Conservation (phyloP, 148 eudicot genomes). For the Chenopodium berlandieri region DNA sequence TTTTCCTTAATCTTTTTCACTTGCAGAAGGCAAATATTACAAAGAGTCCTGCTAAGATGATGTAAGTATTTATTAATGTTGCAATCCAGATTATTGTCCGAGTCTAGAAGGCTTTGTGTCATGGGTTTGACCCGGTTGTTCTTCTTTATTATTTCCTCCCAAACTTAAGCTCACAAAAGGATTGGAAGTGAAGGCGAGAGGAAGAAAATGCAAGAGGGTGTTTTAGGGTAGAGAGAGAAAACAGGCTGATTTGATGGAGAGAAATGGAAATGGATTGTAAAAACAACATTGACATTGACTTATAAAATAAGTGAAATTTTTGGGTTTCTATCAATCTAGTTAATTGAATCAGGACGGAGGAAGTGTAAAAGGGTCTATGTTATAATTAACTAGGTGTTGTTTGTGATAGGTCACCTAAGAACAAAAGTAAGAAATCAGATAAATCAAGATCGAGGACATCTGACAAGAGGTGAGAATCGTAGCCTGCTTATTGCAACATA, state of each 20-base stretch:
- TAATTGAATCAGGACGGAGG: not conserved
- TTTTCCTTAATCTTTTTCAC: slow-evolving; percentile 30
- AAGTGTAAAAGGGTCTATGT: not conserved
- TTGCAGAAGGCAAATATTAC: slow-evolving; percentile 48
- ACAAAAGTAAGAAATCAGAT: slow-evolving; percentile 40
- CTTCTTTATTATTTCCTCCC: no score
- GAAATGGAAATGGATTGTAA: no score
- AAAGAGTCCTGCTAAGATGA: slow-evolving; percentile 48
- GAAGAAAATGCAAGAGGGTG: not conserved
- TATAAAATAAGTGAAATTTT: not conserved
- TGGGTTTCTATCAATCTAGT: not conserved
- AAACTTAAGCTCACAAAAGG: not conserved
- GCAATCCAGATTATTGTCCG: not conserved
- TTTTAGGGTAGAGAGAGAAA: not conserved
- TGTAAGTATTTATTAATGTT: slow-evolving; percentile 46
- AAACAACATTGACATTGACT: not conserved
- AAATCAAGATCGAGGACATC: slow-evolving; percentile 36
- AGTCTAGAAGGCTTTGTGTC: slow-evolving; percentile 2
- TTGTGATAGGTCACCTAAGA: slow-evolving; percentile 45
- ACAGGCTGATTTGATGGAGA: not conserved
- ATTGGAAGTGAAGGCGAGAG: no score
- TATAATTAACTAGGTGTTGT: slow-evolving; percentile 8
- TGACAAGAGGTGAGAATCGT: slow-evolving; percentile 40
- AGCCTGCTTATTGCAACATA: slow-evolving; percentile 7
- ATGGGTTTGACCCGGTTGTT: not conserved